phyloP scores from a whole-genome alignment of 169 alveolate genomes.

The Eimeria tenella region DNA sequence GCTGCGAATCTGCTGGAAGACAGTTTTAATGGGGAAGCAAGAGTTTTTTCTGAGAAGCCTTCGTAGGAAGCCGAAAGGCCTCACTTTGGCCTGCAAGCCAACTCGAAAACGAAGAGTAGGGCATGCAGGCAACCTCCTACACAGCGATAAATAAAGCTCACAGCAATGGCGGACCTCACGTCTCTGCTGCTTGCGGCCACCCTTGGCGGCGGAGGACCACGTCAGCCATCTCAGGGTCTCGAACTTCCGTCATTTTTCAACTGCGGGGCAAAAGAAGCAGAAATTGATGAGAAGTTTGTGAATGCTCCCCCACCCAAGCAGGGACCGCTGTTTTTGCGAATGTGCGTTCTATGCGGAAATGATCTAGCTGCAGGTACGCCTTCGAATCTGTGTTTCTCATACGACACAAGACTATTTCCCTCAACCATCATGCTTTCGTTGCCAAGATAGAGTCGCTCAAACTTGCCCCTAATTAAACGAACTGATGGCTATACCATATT shows the following conservation, averaged over 20 bases:
- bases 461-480: no score
- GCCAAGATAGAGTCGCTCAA: no score
- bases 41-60: neutral
- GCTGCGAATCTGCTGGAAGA: neutral
- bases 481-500: no score
- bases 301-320: constrained; percentile 68
- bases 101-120: no score
- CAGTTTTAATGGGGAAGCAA: neutral
- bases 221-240: constrained; percentile 24
- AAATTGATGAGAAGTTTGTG: constrained; percentile 56
- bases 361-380: constrained; percentile 72
- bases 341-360: constrained; percentile 66
- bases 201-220: neutral
- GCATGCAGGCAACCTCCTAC: no score
- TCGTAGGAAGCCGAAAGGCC: neutral
- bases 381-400: neutral
- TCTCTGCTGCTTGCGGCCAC: constrained; percentile 33
- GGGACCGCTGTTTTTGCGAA: constrained; percentile 68
- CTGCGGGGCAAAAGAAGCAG: constrained; percentile 55
- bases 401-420: no score
- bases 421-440: no score
- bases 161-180: constrained; percentile 21
- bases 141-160: no score
- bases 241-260: constrained; percentile 20
- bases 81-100: no score